These are phyloP conservation scores for Podila clonocystis DNA, from an alignment of 192 early-diverging fungal genomes.

Conservation along the genomic window DNA sequence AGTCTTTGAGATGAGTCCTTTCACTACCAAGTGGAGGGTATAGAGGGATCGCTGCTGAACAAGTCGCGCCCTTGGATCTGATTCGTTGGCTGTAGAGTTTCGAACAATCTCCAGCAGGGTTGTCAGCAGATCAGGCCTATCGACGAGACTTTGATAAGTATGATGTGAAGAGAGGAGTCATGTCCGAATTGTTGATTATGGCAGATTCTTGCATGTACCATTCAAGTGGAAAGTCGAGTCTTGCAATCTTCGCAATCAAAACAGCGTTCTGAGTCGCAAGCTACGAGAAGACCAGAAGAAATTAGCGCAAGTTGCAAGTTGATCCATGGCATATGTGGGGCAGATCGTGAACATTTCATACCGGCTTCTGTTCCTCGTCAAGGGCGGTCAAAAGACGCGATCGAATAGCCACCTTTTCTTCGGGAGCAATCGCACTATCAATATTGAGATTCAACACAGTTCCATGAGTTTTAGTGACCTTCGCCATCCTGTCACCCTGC, in stretches of 20 bases:
- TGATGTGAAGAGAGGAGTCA: background rate
- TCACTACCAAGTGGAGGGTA: constrained; percentile 79
- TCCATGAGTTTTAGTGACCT: background rate
- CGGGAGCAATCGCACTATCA: constrained; percentile 67
- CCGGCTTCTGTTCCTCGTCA: constrained; percentile 74
- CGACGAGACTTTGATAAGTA: background rate
- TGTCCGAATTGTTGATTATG: background rate
- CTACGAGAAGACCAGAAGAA: constrained; percentile 35
- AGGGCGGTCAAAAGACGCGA: constrained; percentile 69
- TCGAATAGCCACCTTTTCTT: constrained; percentile 81
- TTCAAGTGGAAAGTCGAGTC: constrained; percentile 87
- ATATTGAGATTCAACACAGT: background rate
- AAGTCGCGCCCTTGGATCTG: constrained; percentile 46
- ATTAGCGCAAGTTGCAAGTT: background rate
- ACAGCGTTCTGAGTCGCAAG: constrained; percentile 82
- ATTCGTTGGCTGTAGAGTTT: constrained; percentile 46
- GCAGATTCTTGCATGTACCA: constrained; percentile 67
- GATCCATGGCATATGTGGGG: too few relatives aligned
- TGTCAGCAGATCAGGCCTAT: constrained; percentile 70
- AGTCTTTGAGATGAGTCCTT: constrained; percentile 76
- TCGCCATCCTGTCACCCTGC: constrained; percentile 4
- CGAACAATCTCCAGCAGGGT: constrained; percentile 67
- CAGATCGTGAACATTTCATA: constrained; percentile 14
- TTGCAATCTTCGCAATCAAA: constrained; percentile 81
- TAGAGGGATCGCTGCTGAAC: constrained; percentile 79